Evolutionary conservation across 2,329 filamentous ascomycete genomes (phyloP).

Genomic region (Colletotrichum navitas): DNA sequence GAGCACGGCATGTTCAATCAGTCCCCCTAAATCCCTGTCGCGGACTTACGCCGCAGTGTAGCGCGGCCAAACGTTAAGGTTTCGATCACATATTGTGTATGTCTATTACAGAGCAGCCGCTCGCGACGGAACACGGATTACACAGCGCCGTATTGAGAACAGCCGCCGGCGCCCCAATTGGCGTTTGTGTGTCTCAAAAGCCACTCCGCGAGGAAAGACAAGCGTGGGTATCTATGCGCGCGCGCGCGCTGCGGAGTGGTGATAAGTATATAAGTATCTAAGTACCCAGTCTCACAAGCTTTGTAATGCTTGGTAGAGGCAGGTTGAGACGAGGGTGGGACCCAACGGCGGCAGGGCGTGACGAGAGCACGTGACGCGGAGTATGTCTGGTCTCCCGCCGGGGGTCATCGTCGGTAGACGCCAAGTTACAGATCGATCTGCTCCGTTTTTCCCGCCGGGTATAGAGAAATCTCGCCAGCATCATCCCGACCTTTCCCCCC

Average conservation of each 20-base stretch:
- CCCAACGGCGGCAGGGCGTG: constrained; percentile 33
- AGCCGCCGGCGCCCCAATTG: constrained; percentile 1
- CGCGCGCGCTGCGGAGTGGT: constrained; percentile 13
- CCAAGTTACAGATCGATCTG: background rate
- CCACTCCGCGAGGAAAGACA: background rate
- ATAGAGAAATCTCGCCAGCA: background rate
- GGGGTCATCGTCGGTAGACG: background rate
- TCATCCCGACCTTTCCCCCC: background rate
- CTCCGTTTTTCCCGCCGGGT: background rate
- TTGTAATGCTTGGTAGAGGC: background rate
- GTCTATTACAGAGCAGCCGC: constrained; percentile 3
- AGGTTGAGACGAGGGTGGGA: constrained; percentile 28
- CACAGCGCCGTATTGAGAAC: background rate
- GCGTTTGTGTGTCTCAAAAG: background rate
- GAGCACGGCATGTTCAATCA: background rate
- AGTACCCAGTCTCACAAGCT: background rate
- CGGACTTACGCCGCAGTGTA: constrained; percentile 3
- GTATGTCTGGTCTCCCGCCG: background rate
- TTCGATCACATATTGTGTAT: background rate
- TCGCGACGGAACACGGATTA: background rate
- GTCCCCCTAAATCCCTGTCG: background rate
- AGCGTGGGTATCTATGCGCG: background rate
- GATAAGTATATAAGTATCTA: too few species aligned
- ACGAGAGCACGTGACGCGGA: constrained; percentile 24
- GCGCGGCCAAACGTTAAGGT: background rate